phyloP scores from a whole-genome alignment of 2,329 filamentous ascomycete species.

The Trichoderma oligosporum region DNA sequence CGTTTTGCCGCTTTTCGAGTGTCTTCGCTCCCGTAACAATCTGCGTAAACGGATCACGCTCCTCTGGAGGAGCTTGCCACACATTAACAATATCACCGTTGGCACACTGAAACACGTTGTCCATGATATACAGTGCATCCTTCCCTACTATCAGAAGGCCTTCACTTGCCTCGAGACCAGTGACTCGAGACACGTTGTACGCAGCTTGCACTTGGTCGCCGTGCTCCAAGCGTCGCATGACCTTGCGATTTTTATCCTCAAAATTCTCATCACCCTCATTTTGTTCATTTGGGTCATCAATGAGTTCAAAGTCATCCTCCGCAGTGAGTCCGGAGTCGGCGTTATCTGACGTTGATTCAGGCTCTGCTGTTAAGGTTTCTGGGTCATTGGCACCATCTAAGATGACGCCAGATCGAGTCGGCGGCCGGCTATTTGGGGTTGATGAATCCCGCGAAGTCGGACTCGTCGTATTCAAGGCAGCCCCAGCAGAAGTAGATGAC shows the following conservation, averaged over 20 bases:
- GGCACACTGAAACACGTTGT: conserved; percentile 91
- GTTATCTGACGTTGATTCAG: conserved; percentile 24
- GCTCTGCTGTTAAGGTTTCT: conserved; percentile 24
- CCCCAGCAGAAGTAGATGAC: conserved; percentile 22
- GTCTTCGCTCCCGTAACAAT: conserved; percentile 72
- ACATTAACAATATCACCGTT: conserved; percentile 97
- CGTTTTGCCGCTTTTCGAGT: conserved; percentile 58
- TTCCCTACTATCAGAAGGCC: conserved; percentile 92
- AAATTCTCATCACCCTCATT: conserved; percentile 72
- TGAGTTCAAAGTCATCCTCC: conserved; percentile 93
- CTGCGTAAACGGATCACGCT: conserved; percentile 91
- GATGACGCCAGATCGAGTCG: conserved; percentile 24
- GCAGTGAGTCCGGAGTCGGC: conserved; percentile 33
- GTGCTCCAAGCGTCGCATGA: conserved; percentile 87
- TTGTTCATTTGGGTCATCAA: conserved; percentile 85
- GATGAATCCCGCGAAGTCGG: conserved; percentile 16
- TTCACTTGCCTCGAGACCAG: conserved; percentile 89
- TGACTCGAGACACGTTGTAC: conserved; percentile 91
- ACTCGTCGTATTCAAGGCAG: background rate
- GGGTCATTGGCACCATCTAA: conserved; percentile 23
- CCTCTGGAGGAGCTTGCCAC: conserved; percentile 86
- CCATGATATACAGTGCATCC: conserved; percentile 87
- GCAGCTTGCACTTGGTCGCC: conserved; percentile 91
- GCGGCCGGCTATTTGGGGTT: conserved; percentile 16
- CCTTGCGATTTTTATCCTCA: conserved; percentile 97